Conservation (phyloP, 805 yeast species). For the Tetrapisispora taiwanensis region DNA sequence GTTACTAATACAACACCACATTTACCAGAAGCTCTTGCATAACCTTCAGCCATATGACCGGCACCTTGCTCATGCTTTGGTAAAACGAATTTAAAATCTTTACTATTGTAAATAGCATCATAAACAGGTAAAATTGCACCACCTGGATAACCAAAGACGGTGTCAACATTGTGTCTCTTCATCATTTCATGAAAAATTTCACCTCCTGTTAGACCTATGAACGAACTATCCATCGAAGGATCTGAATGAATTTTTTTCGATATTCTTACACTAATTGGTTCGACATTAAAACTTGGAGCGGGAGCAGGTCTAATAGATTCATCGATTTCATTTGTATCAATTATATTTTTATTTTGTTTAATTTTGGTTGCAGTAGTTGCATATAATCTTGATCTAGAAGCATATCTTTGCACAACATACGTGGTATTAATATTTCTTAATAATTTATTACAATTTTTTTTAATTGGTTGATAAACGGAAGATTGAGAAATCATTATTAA, state of each 20-base stretch:
- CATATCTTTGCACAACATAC: not conserved
- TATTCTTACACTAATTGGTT: constrained; percentile 7
- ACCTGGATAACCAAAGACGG: constrained; percentile 96
- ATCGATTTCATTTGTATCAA: not conserved
- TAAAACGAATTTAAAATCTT: constrained; percentile 76
- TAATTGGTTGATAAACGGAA: not conserved
- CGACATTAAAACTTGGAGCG: constrained; percentile 29
- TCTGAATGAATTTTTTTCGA: constrained; percentile 1
- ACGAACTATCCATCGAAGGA: constrained; percentile 60
- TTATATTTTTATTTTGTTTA: not conserved
- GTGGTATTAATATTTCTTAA: not conserved
- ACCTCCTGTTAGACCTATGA: constrained; percentile 96
- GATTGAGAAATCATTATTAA: not conserved
- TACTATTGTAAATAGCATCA: constrained; percentile 91
- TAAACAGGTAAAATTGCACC: constrained; percentile 97
- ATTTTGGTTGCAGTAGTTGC: not conserved
- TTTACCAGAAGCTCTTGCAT: constrained; percentile 89
- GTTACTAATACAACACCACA: constrained; percentile 97
- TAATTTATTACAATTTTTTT: not conserved
- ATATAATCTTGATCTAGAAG: not conserved
- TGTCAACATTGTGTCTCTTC: constrained; percentile 90
- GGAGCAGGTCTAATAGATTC: constrained; percentile 24
- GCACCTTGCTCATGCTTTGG: constrained; percentile 99
- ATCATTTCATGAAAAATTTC: constrained; percentile 98
- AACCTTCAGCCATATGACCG: constrained; percentile 99